Conservation (phyloP, 2,329 filamentous ascomycete genomes). For the Karstenula rhodostoma region DNA sequence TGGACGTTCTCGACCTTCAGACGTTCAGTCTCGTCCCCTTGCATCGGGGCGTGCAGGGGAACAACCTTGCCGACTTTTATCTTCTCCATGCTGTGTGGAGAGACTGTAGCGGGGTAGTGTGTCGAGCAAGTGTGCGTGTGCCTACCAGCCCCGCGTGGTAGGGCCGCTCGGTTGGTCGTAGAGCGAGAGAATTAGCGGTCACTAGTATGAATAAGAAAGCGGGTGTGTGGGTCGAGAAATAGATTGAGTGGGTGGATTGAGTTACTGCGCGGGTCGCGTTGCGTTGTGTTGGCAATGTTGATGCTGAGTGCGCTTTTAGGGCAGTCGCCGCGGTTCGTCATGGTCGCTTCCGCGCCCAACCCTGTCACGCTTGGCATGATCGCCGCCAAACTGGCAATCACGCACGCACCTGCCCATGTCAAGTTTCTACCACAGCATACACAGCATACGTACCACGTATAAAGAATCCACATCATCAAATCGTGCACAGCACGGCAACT, state of each 20-base stretch:
- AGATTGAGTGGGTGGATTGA: conserved; percentile 6
- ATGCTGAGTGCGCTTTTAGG: conserved; percentile 10
- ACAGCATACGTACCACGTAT: not conserved
- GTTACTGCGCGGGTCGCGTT: conserved; percentile 5
- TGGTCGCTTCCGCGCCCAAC: conserved; percentile 31
- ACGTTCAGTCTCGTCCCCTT: conserved; percentile 20
- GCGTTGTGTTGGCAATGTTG: conserved; percentile 6
- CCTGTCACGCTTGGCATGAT: conserved; percentile 26
- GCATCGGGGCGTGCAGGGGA: not conserved
- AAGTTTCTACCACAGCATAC: too few species aligned
- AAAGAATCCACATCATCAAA: not conserved
- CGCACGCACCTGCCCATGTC: not conserved
- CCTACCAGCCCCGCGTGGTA: conserved; percentile 3
- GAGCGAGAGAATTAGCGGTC: not conserved
- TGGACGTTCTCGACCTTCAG: conserved; percentile 68
- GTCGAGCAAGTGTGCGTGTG: conserved; percentile 5
- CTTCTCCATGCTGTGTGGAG: conserved; percentile 50
- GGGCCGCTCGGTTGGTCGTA: not conserved
- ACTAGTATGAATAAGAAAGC: not conserved
- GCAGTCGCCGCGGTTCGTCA: conserved; percentile 32
- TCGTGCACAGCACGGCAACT: not conserved
- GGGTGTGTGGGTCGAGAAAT: not conserved
- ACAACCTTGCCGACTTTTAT: conserved; percentile 57
- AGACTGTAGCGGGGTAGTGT: conserved; percentile 3
- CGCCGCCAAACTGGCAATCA: not conserved